A percentile compares a stretch with the other conserved stretches of the same genome.
Evolutionary conservation across 2,329 filamentous ascomycete species (phyloP).

Genomic region (Trichocomaceae sp.): DNA sequence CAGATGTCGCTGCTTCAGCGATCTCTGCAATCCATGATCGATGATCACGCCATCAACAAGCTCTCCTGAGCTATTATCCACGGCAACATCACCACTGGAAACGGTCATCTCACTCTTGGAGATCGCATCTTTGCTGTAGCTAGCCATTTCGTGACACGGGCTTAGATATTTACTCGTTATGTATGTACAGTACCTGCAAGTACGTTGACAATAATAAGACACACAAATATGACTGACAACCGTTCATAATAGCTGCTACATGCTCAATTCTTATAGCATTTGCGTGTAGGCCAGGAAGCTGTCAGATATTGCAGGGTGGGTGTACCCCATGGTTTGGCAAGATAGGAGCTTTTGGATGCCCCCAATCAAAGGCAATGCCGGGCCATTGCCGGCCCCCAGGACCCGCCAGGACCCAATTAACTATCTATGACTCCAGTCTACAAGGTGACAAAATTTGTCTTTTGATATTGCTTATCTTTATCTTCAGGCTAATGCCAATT

Average conservation of each 20-base stretch:
- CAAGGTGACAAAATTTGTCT: too few species aligned
- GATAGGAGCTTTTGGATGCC: slow-evolving; percentile 11
- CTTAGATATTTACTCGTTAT: not conserved
- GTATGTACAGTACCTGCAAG: too few species aligned
- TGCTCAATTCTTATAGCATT: not conserved
- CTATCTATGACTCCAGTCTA: not conserved
- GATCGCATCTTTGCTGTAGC: not conserved
- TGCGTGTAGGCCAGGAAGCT: not conserved
- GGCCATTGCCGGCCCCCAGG: not conserved
- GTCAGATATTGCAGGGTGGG: not conserved
- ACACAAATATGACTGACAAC: not conserved
- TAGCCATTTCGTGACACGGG: not conserved
- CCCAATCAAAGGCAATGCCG: slow-evolving; percentile 3
- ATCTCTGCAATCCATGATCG: slow-evolving; percentile 8
- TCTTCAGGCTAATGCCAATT: too few species aligned
- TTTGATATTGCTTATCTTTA: too few species aligned
- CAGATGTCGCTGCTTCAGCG: slow-evolving; percentile 9
- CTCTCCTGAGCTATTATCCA: slow-evolving; percentile 3
- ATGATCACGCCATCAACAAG: slow-evolving; percentile 1
- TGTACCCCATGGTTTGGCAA: slow-evolving; percentile 6
- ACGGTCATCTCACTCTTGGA: slow-evolving; percentile 1
- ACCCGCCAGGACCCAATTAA: not conserved
- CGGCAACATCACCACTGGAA: not conserved
- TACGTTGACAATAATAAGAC: not conserved
- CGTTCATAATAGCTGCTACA: not conserved